A percentile compares a stretch with the other conserved stretches of the same genome.
Evolutionary conservation across 2,329 filamentous ascomycete species (phyloP).

Genomic region (Calonectria multiphialidica): DNA sequence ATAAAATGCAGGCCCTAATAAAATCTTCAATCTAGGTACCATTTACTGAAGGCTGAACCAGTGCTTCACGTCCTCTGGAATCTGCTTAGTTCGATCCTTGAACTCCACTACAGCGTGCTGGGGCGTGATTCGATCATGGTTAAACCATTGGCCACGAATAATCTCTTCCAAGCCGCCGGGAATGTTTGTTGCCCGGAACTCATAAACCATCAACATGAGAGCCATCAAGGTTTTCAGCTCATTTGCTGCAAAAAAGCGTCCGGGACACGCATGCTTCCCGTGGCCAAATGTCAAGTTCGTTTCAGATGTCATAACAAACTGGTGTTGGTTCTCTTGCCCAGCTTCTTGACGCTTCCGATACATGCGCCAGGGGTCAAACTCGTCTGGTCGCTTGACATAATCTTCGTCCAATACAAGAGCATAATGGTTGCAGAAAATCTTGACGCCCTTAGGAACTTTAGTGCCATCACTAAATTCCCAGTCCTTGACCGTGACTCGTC

Average conservation of each 20-base stretch:
- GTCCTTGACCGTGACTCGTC: background rate
- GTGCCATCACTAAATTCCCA: background rate
- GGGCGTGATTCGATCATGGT: background rate
- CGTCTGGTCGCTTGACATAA: background rate
- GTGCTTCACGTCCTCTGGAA: background rate
- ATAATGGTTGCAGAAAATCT: background rate
- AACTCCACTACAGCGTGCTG: background rate
- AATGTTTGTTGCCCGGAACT: background rate
- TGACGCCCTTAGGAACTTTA: background rate
- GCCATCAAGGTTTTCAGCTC: background rate
- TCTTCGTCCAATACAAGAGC: background rate
- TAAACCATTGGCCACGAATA: background rate
- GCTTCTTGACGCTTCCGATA: constrained; percentile 5
- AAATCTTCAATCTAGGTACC: background rate
- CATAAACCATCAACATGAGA: background rate
- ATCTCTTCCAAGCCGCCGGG: background rate
- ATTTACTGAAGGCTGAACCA: background rate
- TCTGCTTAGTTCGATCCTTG: background rate
- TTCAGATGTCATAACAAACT: constrained; percentile 10
- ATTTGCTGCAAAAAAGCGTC: background rate
- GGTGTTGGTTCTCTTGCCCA: constrained; percentile 12
- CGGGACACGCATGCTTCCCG: background rate
- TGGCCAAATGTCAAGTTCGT: constrained; percentile 10
- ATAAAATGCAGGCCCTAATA: background rate
- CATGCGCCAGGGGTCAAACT: constrained; percentile 13